Conservation (phyloP, 768 basidiomycete species). For the Boletus vinaceobasis region DNA sequence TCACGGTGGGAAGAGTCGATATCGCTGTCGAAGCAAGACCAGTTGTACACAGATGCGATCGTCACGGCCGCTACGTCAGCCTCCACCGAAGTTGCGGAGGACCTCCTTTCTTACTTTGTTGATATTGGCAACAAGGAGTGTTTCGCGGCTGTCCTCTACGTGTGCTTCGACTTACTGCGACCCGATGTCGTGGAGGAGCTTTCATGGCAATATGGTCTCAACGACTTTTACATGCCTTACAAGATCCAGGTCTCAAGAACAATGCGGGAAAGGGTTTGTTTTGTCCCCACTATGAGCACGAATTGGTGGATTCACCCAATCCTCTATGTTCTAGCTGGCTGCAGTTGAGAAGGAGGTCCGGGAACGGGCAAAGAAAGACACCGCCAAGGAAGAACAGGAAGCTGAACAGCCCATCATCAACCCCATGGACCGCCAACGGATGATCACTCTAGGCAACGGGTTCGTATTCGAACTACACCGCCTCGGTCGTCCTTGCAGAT, state of each 20-base stretch:
- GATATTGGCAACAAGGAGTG: constrained; percentile 99
- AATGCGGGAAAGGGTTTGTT: constrained; percentile 65
- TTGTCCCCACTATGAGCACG: not conserved
- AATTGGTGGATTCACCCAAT: constrained; percentile 5
- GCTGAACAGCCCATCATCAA: constrained; percentile 87
- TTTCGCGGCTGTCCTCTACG: constrained; percentile 85
- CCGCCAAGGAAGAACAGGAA: constrained; percentile 86
- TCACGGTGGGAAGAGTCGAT: constrained; percentile 95
- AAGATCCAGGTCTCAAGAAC: constrained; percentile 84
- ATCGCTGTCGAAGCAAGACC: constrained; percentile 90
- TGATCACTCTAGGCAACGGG: constrained; percentile 76
- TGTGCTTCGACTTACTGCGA: constrained; percentile 94
- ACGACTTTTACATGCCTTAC: constrained; percentile 98
- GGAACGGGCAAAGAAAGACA: constrained; percentile 83
- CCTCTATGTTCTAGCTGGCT: constrained; percentile 47
- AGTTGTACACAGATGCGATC: constrained; percentile 96
- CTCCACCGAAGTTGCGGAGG: constrained; percentile 90
- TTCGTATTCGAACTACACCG: constrained; percentile 20
- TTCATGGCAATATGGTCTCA: constrained; percentile 93
- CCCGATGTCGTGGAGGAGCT: constrained; percentile 92
- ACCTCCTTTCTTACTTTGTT: constrained; percentile 93
- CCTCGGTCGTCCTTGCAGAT: not conserved
- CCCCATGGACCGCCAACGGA: constrained; percentile 54
- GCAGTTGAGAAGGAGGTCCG: constrained; percentile 85
- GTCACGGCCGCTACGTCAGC: constrained; percentile 83